These are phyloP conservation scores for Pulicaria dysenterica DNA, from an alignment of 129 eudicot genomes.

Conservation along the genomic window DNA sequence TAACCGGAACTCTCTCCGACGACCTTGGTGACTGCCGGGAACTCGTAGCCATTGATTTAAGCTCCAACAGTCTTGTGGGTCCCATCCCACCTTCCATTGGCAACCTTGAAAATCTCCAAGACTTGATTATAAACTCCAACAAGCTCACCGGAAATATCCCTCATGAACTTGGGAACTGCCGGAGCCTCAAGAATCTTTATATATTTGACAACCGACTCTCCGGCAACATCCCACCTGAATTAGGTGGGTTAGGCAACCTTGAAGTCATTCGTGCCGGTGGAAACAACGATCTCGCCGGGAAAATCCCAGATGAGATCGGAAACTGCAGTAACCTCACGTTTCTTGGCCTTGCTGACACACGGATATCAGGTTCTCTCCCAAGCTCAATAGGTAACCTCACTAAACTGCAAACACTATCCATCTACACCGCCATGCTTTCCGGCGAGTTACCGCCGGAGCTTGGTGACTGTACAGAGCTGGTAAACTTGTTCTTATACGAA, in stretches of 20 bases:
- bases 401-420: conserved; percentile 57
- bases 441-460: conserved; percentile 68
- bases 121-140: conserved; percentile 57
- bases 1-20: conserved; percentile 59
- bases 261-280: conserved; percentile 66
- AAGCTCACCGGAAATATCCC: conserved; percentile 74
- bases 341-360: conserved; percentile 62
- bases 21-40: conserved; percentile 38
- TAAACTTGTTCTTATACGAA: conserved; percentile 56
- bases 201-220: conserved; percentile 56
- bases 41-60: conserved; percentile 49
- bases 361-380: conserved; percentile 63
- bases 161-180: conserved; percentile 44
- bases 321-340: conserved; percentile 49
- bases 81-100: conserved; percentile 54
- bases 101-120: conserved; percentile 47
- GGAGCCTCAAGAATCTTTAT: conserved; percentile 43
- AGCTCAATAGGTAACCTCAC: conserved; percentile 54
- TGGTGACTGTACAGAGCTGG: conserved; percentile 65
- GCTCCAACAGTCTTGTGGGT: conserved; percentile 66
- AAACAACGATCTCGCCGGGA: conserved; percentile 59
- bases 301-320: conserved; percentile 63
- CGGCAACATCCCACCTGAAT: conserved; percentile 51
- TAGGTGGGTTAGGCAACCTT: conserved; percentile 45
- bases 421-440: conserved; percentile 63